Percentiles rank a stretch among this genome's conserved stretches.
These are phyloP conservation scores for Arabidopsis arenosa DNA, from an alignment of 345 rosid genomes.

Conservation along the genomic window DNA sequence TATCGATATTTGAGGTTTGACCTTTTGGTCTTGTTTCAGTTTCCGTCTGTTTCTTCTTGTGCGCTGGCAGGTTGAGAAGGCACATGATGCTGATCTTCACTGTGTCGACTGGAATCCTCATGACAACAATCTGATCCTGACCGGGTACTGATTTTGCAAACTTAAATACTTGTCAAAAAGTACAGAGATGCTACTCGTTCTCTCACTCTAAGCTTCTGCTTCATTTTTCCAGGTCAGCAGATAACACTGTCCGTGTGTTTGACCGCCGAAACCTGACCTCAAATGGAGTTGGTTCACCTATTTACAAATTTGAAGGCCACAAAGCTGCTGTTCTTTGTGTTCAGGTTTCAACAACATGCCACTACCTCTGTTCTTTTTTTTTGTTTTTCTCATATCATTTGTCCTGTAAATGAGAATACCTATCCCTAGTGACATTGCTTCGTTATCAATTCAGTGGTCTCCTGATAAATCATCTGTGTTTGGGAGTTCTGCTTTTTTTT, in stretches of 20 bases:
- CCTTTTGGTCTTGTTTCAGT: conserved; percentile 11
- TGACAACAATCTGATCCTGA: conserved; percentile 76
- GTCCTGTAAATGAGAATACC: background rate
- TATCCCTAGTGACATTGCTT: background rate
- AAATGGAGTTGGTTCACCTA: conserved; percentile 77
- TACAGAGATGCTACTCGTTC: background rate
- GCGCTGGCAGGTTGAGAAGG: conserved; percentile 78
- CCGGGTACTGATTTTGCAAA: conserved; percentile 60
- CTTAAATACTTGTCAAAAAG: conserved; percentile 6
- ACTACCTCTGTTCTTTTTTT: background rate
- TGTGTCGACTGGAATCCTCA: conserved; percentile 96
- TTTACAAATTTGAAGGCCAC: conserved; percentile 86
- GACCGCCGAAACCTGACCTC: conserved; percentile 84
- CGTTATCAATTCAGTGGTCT: conserved; percentile 68
- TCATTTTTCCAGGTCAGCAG: conserved; percentile 73
- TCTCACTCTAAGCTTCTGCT: conserved; percentile 13
- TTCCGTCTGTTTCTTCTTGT: conserved; percentile 2
- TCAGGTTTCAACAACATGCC: conserved; percentile 58
- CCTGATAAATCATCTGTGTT: conserved; percentile 89
- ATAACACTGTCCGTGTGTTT: conserved; percentile 77
- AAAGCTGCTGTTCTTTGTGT: conserved; percentile 91
- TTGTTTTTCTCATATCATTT: background rate
- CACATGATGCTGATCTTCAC: conserved; percentile 91
- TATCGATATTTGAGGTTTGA: conserved; percentile 1
- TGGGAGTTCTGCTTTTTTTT: conserved; percentile 98